Base-by-base conservation (phyloP, 805 yeast species). In the Saccharomycopsis sp. region DNA sequence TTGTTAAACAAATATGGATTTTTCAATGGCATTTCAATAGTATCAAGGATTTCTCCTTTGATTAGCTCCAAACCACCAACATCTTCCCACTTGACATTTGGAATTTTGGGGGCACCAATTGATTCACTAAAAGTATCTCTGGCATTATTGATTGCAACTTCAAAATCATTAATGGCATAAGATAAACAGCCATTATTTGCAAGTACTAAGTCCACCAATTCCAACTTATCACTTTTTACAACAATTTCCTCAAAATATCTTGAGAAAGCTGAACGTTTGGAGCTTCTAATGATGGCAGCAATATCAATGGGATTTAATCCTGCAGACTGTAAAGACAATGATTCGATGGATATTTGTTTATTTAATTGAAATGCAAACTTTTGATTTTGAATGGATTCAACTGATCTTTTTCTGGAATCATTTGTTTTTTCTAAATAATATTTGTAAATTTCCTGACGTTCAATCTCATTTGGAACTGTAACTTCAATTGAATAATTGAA, bases 81-180 rank as follows among this genome's bases (percentile, higher is more conserved):
- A 58, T 92, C 98, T 48, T 83, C 92, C 98, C 98, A 92, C 46
- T 77, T 77, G 5, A 92, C 97, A 52, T 82, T 76, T 2, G 98
- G 98, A 47, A 92, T 89, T 47, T 86, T 68, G 13, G 98, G 98
- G 0, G 97, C 97, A 5, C 97, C 97, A 43, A 92, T 88, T 0
- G 96, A 82, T 49, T 86, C 96, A 51, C 95, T 81, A 58, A 81
- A 88, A 55, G 84, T 87, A 52, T 74, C 77, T 53, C 97, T 67
- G 0, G 96, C 96, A 42, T 72, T 78, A 41, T 77, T 74, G 39
- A 87, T 84, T 0, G 95, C 79, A 21, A 56, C 62, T 39, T 73
- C 79, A 53, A 83, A 75, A 53, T 82, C 88, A 3, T 58, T 67
- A 0, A 85, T 79, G 0, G 62, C 64, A 31, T 79, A 51, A 21